Base-by-base conservation (phyloP, 768 basidiomycete species). In the Harrya chromipes region DNA sequence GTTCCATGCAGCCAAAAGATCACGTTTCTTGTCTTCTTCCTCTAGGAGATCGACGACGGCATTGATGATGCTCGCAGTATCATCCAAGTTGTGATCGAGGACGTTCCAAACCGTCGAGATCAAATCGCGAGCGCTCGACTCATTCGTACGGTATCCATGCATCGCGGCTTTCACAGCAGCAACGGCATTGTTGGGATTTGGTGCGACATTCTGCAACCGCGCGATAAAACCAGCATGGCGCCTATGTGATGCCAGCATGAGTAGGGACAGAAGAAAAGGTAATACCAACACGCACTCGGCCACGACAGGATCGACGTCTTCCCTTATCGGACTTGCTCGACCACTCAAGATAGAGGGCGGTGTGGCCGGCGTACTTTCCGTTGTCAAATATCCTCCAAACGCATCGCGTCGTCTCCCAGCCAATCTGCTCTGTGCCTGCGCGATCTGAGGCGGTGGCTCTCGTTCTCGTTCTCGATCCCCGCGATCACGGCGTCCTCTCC, bases 21-120 rank as follows among this genome's bases (percentile, higher is more conserved):
- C 84, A 31, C 77, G 74, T 49, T 86, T 85, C 78, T 97, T 94
- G 19, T 93, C 90, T 41, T 85, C 83, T 33, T 90, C 90, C 3
- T 90, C 88, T 8, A 95, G 62, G 6, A 91, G 68, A 55, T 91
- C 91, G 5, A 93, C 81, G 29, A 90, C 73, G 2, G 79, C 72
- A 51, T 84, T 87, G 38, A 92, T 73, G 29, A 90, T 78, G 53
- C 85, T 82, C 0, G 84, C 84, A 0, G 90, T 88, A 26, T 82
- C 76, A 44, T 97, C 92, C 19, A 87, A 65, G 53, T 83, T 72
- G 14, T 74, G 67, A 47, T 85, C 83, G 11, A 88, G 69, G 31
- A 87, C 76, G 62, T 84, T 89, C 84, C 85, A 95, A n/a, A 94
- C 74, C 0, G 90, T 94, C 35, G 85, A 84, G 43, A 97, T 85